Conservation (phyloP, 2,329 filamentous ascomycete species). For the Exophiala mesophila region DNA sequence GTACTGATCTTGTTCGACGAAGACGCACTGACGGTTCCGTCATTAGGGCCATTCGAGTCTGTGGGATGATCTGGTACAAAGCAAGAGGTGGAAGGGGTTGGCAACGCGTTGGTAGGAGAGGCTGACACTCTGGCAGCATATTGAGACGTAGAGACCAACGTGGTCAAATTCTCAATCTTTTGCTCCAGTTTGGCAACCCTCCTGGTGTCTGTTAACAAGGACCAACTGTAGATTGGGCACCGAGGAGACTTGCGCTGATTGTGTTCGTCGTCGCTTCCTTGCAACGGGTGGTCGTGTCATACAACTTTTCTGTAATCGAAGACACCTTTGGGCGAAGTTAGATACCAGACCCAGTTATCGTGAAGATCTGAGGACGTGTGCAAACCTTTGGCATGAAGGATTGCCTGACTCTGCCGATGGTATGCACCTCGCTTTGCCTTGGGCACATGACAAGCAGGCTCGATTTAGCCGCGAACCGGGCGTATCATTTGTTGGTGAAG, state of each 20-base stretch:
- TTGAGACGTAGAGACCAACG: conserved; percentile 2
- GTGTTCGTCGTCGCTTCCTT: conserved; percentile 10
- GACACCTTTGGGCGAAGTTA: conserved; percentile 8
- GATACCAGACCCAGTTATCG: not conserved
- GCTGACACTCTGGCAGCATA: not conserved
- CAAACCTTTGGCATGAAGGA: conserved; percentile 4
- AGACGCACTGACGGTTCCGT: no score
- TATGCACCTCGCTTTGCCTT: conserved; percentile 9
- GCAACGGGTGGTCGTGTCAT: conserved; percentile 15
- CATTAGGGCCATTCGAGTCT: no score
- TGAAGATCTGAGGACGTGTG: not conserved
- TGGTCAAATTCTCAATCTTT: conserved; percentile 11
- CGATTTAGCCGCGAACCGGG: conserved; percentile 6
- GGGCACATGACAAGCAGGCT: conserved; percentile 6
- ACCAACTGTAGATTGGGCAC: not conserved
- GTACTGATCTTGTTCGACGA: no score
- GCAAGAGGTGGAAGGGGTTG: not conserved
- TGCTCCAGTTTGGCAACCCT: conserved; percentile 11
- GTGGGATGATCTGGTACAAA: no score
- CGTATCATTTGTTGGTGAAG: conserved; percentile 5
- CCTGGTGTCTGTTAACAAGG: conserved; percentile 1
- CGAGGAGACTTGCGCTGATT: conserved; percentile 5
- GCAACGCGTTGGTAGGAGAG: not conserved
- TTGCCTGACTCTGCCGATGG: not conserved
- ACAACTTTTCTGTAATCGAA: conserved; percentile 17